These are phyloP conservation scores for Stygiomarasmius scandens DNA, from an alignment of 1,284 basidiomycete genomes.

Conservation along the genomic window DNA sequence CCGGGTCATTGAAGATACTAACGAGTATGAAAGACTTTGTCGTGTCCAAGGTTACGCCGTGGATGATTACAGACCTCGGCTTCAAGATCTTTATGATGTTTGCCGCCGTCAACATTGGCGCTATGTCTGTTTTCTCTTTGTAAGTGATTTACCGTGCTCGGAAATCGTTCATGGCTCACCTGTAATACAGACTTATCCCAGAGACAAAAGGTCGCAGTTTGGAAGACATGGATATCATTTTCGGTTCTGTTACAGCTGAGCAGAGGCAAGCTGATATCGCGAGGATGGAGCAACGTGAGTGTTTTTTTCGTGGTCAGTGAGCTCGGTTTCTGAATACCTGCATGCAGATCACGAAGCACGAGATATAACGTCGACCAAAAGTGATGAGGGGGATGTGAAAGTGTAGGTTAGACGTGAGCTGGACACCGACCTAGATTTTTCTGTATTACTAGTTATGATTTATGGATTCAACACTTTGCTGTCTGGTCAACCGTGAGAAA, in stretches of 20 bases:
- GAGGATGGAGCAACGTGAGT: conserved; percentile 44
- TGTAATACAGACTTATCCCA: conserved; percentile 54
- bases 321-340: no score
- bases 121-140: conserved; percentile 40
- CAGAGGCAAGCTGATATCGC: conserved; percentile 59
- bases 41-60: conserved; percentile 62
- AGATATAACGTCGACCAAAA: no score
- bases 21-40: conserved; percentile 59
- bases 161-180: not conserved
- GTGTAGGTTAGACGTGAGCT: no score
- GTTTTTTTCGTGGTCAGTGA: not conserved
- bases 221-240: conserved; percentile 83
- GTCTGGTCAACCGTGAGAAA: no score
- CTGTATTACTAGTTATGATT: no score
- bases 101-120: conserved; percentile 53
- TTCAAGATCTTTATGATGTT: conserved; percentile 65
- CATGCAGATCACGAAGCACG: no score
- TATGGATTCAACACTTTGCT: no score
- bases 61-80: conserved; percentile 53
- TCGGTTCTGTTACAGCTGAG: conserved; percentile 65
- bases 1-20: conserved; percentile 19
- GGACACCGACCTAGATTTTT: no score
- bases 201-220: conserved; percentile 78
- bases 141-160: conserved; percentile 36
- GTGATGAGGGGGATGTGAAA: no score